Evolutionary conservation across 495 filamentous ascomycete genomes (phyloP), one percentile per base, ranked within the genome.

Genomic region (Neurospora pannonica): DNA sequence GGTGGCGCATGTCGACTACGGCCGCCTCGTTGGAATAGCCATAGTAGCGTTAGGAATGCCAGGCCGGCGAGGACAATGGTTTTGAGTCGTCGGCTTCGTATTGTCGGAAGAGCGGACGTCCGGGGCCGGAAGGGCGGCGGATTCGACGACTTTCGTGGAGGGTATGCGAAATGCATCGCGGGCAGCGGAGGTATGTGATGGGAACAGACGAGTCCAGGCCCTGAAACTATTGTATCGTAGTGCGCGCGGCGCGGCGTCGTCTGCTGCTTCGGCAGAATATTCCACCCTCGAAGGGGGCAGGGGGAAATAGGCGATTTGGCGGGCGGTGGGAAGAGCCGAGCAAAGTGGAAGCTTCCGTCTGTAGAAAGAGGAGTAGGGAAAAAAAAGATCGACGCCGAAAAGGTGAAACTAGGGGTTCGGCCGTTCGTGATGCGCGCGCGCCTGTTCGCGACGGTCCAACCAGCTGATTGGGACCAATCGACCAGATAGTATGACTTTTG

Each of bases 151-250:
- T 93, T 96, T 78, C 94, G 91, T 74, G 94, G 90, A 73, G 94
- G 95, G 75, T 95, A 84, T 72, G 95, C 95, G 86, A 94, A 95
- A 79, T 98, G 95, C 95, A 98, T 98, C 75, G 76, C 83, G 76
- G 67, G 6, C 15, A 60, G 54, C 38, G 38, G 2, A 31, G 39
- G 34, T 73, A 37, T 70, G 39, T 15, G 71, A 21, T 9, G 54
- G 34, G 39, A 39, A 34, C n/a, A n/a, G 31, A 31, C 10, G 31
- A 31, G 54, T 38, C n/a, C 37, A 71, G 37, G 9, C 60, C 24
- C 62, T 13, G 48, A 60, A 13, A 60, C 48, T 15, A 60, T 36
- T 24, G 15, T 39, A n/a, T 71, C 36, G 71, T 60, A 17, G 70
- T 8, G 48, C 34, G 24, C 36, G n/a, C 38, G 17, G 73, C 13